Evolutionary conservation across 1,284 basidiomycete genomes (phyloP), one percentile per base, ranked within the genome.

Genomic region (Fomitopsis pinicola): DNA sequence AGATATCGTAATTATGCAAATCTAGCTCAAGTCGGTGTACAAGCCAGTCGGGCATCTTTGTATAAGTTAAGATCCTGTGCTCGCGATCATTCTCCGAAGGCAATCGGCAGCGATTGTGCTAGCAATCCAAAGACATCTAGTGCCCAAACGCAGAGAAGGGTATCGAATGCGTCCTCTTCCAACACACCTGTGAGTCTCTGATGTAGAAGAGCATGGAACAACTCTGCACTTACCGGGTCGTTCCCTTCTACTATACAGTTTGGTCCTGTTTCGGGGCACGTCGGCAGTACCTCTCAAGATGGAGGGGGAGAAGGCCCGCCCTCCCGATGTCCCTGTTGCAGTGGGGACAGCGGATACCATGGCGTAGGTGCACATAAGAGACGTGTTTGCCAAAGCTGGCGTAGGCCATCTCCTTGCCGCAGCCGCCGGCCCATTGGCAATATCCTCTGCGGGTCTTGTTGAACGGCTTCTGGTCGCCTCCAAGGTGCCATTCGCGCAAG

Each of bases 301-400:
- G 60, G 9, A 52, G 33, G 6, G 57, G 56, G 40, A 62, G 38
- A 17, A 62, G 44, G 7, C 60, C 60, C 12, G 50, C 30, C 6
- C 60, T 19, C 6, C 60, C 57, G 22, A 62, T 42, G 22, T 62
- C 60, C 22, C 46, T 38, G 35, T 62, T 33, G 35, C 60, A 62
- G 33, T 42, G n/a, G 5, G 60, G 60, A 26, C 60, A 62, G 26
- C 53, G 42, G 4, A 58, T 40, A 52, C 33, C 38, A 8, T 28
- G 33, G 30, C 57, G 56, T 9, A 62, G 36, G 38, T 62, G 60
- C 19, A 62, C 57, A 7, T 50, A 56, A 8, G 60, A 56, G 42
- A 62, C 60, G 46, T 62, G 60, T 57, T 62, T 62, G 9, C 60
- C 60, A 33, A 36, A 58, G 60, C 60, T 62, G 8, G 60, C 60